Evolutionary conservation across 1,139 yeast species (phyloP), one percentile per base, ranked within the genome.

Genomic region (Scheffersomyces titani): DNA sequence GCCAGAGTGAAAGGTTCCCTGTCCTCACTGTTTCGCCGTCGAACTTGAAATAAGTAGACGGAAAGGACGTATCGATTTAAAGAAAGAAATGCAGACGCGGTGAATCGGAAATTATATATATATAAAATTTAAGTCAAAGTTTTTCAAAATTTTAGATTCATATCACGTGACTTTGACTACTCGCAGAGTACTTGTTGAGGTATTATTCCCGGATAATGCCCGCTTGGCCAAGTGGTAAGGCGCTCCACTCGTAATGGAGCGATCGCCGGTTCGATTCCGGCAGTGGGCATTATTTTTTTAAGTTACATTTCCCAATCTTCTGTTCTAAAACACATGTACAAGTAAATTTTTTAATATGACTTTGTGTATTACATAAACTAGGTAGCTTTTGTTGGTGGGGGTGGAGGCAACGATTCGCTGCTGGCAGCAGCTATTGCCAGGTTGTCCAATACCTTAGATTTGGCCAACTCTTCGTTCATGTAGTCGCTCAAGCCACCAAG

Each of bases 201-300:
- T 24, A 24, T 4, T 24, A 24, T 4, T 24, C 16, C 40, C 46
- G 52, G 51, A 52, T 50, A 55, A 48, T 52, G 80, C 81, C 82
- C 79, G 76, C 78, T 77, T 77, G 82, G 82, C 82, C 83, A 77
- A 78, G 82, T 78, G 82, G 82, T 78, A 78, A 77, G 82, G 83
- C 83, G 78, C 82, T 78, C 80, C 82, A 78, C 81, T 76, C 81
- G 81, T 77, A 78, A 78, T 78, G 82, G 80, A 77, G 82, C 81
- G 82, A 78, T 77, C 82, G 81, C 72, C 82, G 82, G 82, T 78
- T 78, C 82, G 80, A 78, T 74, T 77, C 82, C 82, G 82, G 72
- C 81, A 78, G 78, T 73, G 79, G 82, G 82, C 82, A 77, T 21
- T 48, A 51, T 50, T 59, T 62, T 65, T 65, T 63, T 60, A 1